Evolutionary conservation across 352 stramenopile genomes (phyloP).

Genomic region (Globisporangium splendens): DNA sequence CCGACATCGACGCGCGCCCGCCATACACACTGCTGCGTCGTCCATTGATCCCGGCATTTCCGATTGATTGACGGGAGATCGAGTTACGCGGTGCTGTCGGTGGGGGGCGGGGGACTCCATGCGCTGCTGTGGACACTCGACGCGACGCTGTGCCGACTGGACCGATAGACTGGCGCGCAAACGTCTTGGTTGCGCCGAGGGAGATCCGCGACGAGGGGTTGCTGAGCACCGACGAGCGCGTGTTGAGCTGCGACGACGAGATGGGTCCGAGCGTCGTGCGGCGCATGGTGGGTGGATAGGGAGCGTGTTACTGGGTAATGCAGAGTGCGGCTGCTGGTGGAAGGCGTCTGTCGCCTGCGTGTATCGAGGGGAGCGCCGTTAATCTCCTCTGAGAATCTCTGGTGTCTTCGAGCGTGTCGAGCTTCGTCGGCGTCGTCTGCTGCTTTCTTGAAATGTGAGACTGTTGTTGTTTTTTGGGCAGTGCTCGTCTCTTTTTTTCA

Average conservation of each 20-base stretch:
- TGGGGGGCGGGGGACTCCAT: constrained; percentile 12
- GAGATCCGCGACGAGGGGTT: constrained; percentile 50
- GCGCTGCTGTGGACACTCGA: constrained; percentile 43
- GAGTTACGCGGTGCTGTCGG: constrained; percentile 34
- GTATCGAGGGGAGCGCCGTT: no score
- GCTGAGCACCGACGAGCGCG: constrained; percentile 33
- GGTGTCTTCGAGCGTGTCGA: no score
- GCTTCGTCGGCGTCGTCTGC: background rate
- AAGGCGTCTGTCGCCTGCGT: no score
- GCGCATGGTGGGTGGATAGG: constrained; percentile 34
- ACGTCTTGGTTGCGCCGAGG: constrained; percentile 28
- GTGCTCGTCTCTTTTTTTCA: background rate
- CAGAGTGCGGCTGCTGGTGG: no score
- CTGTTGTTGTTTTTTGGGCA: no score
- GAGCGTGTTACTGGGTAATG: no score
- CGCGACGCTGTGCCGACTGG: constrained; percentile 29
- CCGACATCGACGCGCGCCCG: constrained; percentile 50
- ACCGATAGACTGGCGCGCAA: constrained; percentile 66
- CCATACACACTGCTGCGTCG: constrained; percentile 67
- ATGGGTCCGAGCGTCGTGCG: constrained; percentile 83
- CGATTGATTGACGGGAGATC: constrained; percentile 48
- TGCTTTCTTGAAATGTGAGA: background rate
- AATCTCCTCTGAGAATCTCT: no score
- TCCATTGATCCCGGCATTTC: constrained; percentile 16
- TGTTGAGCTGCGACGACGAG: constrained; percentile 84